Conservation (phyloP, 148 eudicot species). For the Linanthus parryae region DNA sequence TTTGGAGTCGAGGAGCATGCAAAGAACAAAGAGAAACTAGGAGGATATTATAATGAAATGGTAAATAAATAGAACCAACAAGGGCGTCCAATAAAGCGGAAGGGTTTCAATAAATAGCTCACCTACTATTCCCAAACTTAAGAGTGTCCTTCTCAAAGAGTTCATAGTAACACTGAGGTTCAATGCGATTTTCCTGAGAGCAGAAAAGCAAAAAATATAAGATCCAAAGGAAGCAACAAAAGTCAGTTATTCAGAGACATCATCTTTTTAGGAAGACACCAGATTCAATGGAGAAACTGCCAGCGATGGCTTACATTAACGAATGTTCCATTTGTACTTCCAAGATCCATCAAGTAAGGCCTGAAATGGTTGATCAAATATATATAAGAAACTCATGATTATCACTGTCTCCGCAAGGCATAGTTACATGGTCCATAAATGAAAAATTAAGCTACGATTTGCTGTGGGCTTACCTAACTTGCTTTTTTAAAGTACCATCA, state of each 20-base stretch:
- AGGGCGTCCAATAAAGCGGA: neutral
- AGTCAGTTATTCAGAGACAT: neutral
- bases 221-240: slow-evolving; percentile 2
- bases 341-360: slow-evolving; percentile 97
- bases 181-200: slow-evolving; percentile 72
- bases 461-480: slow-evolving; percentile 45
- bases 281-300: neutral
- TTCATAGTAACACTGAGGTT: slow-evolving; percentile 86
- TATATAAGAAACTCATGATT: slow-evolving; percentile 7
- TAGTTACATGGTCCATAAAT: neutral
- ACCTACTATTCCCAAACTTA: slow-evolving; percentile 95
- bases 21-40: neutral
- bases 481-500: slow-evolving; percentile 70
- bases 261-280: neutral
- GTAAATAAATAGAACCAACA: neutral
- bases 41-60: neutral
- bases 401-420: neutral
- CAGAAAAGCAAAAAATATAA: slow-evolving; percentile 10
- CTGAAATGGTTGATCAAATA: slow-evolving; percentile 24
- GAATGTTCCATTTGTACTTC: slow-evolving; percentile 95
- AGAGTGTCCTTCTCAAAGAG: slow-evolving; percentile 79
- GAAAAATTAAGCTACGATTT: too few species aligned
- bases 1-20: too few species aligned
- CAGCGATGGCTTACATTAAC: slow-evolving; percentile 52
- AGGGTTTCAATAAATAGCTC: slow-evolving; percentile 9